These are phyloP conservation scores for Nissolia schottii DNA, from an alignment of 306 rosid genomes.

Conservation along the genomic window DNA sequence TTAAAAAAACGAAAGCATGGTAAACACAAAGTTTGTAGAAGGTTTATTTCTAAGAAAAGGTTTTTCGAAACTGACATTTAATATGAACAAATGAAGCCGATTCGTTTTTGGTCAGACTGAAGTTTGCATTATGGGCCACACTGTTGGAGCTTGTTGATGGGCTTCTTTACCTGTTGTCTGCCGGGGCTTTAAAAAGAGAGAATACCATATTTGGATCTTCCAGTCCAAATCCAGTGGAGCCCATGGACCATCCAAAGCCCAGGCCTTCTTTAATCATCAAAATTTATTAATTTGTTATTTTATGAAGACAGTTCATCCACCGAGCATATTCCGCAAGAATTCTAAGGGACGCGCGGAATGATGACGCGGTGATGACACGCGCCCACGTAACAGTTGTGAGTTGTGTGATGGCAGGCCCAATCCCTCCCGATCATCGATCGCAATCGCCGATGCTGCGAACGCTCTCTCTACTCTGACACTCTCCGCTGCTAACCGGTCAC, in stretches of 20 bases:
- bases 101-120: no score
- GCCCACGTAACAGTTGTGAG: not conserved
- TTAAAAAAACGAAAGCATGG: no score
- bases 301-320: not conserved
- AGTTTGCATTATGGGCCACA: not conserved
- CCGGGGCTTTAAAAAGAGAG: no score
- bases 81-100: not conserved
- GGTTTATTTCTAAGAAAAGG: not conserved
- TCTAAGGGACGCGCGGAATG: constrained; percentile 7
- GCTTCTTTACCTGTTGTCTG: no score
- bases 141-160: not conserved
- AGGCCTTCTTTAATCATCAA: not conserved
- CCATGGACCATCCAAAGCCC: not conserved
- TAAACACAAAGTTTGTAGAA: not conserved
- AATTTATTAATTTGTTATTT: not conserved
- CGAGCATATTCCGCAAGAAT: not conserved
- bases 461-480: not conserved
- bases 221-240: not conserved
- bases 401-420: not conserved
- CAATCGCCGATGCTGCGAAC: not conserved
- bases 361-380: not conserved
- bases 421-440: not conserved
- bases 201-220: no score
- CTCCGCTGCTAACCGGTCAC: not conserved
- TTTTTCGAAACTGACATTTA: no score